These are phyloP conservation scores for Trichoderma pleuroti DNA, from an alignment of 2,329 filamentous ascomycete genomes.

Conservation along the genomic window DNA sequence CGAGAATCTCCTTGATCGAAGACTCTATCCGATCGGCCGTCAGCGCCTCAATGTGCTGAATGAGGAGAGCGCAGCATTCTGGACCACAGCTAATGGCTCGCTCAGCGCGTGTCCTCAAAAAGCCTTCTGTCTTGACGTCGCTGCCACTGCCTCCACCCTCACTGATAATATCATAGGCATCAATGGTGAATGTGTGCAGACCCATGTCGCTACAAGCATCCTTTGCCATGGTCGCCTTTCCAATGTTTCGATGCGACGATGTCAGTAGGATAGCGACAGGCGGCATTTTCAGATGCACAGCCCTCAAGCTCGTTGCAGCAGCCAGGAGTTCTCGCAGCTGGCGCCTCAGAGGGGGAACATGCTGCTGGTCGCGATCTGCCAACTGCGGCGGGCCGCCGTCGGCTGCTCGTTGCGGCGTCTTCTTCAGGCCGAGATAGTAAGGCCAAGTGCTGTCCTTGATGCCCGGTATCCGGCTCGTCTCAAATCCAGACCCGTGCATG, in stretches of 20 bases:
- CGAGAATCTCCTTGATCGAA: constrained; percentile 77
- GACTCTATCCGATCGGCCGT: constrained; percentile 87
- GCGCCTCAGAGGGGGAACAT: constrained; percentile 59
- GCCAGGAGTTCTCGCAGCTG: constrained; percentile 80
- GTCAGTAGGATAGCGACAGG: constrained; percentile 83
- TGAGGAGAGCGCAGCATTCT: constrained; percentile 76
- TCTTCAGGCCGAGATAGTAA: constrained; percentile 80
- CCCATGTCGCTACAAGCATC: constrained; percentile 84
- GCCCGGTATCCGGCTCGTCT: constrained; percentile 75
- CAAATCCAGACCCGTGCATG: constrained; percentile 87
- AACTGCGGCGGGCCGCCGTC: constrained; percentile 40
- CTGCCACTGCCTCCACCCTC: constrained; percentile 77
- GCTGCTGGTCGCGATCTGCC: constrained; percentile 45
- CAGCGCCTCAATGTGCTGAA: constrained; percentile 85
- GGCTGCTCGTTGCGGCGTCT: constrained; percentile 49
- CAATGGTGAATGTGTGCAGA: constrained; percentile 81
- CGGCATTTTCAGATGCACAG: constrained; percentile 81
- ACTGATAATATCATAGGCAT: constrained; percentile 91
- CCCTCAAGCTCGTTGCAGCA: constrained; percentile 82
- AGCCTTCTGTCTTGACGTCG: constrained; percentile 91
- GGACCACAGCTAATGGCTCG: constrained; percentile 84
- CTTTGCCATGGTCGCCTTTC: constrained; percentile 76
- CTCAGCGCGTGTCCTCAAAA: constrained; percentile 82
- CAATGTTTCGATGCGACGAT: constrained; percentile 89
- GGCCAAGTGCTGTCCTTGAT: constrained; percentile 77